Conservation (phyloP, 345 rosid species). For the Noccaea caerulescens region DNA sequence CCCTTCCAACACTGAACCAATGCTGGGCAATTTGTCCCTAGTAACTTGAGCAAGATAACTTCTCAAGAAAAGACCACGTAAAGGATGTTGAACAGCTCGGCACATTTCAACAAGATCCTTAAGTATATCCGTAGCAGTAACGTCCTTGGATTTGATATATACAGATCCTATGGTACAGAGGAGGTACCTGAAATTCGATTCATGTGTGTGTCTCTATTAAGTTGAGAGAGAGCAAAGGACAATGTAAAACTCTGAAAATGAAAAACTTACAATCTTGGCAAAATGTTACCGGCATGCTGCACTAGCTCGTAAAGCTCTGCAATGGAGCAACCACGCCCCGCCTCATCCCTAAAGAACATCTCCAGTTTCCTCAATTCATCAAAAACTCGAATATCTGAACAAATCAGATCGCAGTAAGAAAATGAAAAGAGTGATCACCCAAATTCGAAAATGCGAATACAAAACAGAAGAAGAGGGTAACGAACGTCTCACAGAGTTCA, state of each 20-base stretch:
- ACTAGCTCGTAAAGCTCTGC: constrained; percentile 94
- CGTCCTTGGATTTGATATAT: constrained; percentile 91
- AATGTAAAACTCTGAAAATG: constrained; percentile 12
- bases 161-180: constrained; percentile 97
- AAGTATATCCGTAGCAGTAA: constrained; percentile 86
- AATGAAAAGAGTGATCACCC: not conserved
- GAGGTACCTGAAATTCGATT: constrained; percentile 65
- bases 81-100: constrained; percentile 96
- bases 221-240: not conserved
- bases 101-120: constrained; percentile 99
- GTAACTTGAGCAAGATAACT: constrained; percentile 97
- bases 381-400: constrained; percentile 82
- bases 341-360: constrained; percentile 87
- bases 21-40: constrained; percentile 87
- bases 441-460: constrained; percentile 7
- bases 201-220: not conserved
- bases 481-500: constrained; percentile 73
- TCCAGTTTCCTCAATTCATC: constrained; percentile 92
- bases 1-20: constrained; percentile 88
- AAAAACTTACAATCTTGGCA: constrained; percentile 87
- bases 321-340: constrained; percentile 84
- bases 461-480: constrained; percentile 33
- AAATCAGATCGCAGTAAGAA: constrained; percentile 26
- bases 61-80: constrained; percentile 96
- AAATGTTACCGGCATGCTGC: constrained; percentile 98